phyloP scores from a whole-genome alignment of 2,329 filamentous ascomycete species.

The Neofusicoccum parvum region DNA sequence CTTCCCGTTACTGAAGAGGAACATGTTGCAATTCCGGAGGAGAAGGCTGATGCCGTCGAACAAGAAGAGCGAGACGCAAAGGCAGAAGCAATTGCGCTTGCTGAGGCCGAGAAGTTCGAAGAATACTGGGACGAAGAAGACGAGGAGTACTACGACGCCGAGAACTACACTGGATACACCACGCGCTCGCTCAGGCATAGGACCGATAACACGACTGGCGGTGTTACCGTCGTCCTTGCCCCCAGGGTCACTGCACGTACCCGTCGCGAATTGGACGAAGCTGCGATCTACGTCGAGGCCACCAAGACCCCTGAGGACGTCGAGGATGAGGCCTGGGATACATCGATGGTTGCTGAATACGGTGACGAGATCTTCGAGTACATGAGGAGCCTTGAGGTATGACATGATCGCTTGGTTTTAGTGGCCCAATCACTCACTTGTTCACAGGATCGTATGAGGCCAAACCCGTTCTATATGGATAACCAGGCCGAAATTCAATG shows the following conservation, averaged over 20 bases:
- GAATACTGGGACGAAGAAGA: constrained; percentile 77
- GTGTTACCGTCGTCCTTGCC: constrained; percentile 66
- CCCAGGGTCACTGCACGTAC: constrained; percentile 71
- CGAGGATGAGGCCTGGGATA: constrained; percentile 88
- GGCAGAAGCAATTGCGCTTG: constrained; percentile 27
- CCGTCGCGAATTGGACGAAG: constrained; percentile 71
- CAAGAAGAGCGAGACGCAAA: constrained; percentile 39
- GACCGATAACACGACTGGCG: constrained; percentile 71
- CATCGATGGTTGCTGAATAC: constrained; percentile 97
- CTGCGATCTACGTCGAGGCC: constrained; percentile 66
- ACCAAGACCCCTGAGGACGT: constrained; percentile 71
- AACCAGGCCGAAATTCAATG: constrained; percentile 96
- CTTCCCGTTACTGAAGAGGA: constrained; percentile 22
- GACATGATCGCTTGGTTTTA: background rate
- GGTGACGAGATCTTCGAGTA: constrained; percentile 94
- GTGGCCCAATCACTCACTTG: background rate
- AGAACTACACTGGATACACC: constrained; percentile 62
- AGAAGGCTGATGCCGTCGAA: constrained; percentile 39
- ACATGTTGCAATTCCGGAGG: constrained; percentile 33
- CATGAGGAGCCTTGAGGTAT: constrained; percentile 85
- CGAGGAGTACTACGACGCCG: constrained; percentile 73
- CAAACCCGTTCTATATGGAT: constrained; percentile 94
- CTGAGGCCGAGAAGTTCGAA: constrained; percentile 54
- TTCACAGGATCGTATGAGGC: constrained; percentile 71
- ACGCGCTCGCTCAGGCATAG: constrained; percentile 77